These are phyloP conservation scores for Pseudocercospora cruenta DNA, from an alignment of 2,329 filamentous ascomycete genomes.

Conservation along the genomic window DNA sequence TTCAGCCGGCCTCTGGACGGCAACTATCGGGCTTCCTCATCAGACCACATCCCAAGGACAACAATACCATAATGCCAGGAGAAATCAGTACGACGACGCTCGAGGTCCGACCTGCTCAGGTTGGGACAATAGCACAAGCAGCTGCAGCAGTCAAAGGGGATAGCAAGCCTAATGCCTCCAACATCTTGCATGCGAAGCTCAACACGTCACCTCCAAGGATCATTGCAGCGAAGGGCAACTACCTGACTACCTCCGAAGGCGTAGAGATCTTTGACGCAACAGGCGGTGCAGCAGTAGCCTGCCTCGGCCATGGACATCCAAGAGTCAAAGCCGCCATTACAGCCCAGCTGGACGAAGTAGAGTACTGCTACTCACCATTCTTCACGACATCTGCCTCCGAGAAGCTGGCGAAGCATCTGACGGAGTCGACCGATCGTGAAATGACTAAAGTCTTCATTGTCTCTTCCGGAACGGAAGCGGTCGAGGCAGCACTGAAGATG, in stretches of 20 bases:
- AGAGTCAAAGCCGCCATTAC: slow-evolving; percentile 62
- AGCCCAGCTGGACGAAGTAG: slow-evolving; percentile 60
- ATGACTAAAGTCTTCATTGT: slow-evolving; percentile 60
- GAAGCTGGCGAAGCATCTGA: slow-evolving; percentile 53
- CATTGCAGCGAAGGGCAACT: slow-evolving; percentile 52
- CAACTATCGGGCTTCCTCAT: background rate
- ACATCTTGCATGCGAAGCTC: slow-evolving; percentile 55
- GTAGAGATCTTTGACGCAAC: slow-evolving; percentile 69
- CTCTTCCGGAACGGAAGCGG: slow-evolving; percentile 52
- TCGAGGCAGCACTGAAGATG: slow-evolving; percentile 55
- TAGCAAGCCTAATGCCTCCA: background rate
- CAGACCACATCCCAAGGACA: background rate
- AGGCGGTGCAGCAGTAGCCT: slow-evolving; percentile 71
- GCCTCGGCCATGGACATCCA: slow-evolving; percentile 61
- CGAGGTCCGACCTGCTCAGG: slow-evolving; percentile 4
- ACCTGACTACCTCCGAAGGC: slow-evolving; percentile 56
- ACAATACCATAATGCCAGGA: slow-evolving; percentile 1
- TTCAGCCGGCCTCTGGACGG: background rate
- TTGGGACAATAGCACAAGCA: slow-evolving; percentile 22
- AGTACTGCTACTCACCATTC: slow-evolving; percentile 61
- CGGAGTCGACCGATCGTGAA: slow-evolving; percentile 52
- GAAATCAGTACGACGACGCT: background rate
- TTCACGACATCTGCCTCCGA: slow-evolving; percentile 59
- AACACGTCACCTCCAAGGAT: slow-evolving; percentile 50
- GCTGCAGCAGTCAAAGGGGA: slow-evolving; percentile 6